phyloP scores from a whole-genome alignment of 2,329 filamentous ascomycete species.

The Aspergillus versicolor region DNA sequence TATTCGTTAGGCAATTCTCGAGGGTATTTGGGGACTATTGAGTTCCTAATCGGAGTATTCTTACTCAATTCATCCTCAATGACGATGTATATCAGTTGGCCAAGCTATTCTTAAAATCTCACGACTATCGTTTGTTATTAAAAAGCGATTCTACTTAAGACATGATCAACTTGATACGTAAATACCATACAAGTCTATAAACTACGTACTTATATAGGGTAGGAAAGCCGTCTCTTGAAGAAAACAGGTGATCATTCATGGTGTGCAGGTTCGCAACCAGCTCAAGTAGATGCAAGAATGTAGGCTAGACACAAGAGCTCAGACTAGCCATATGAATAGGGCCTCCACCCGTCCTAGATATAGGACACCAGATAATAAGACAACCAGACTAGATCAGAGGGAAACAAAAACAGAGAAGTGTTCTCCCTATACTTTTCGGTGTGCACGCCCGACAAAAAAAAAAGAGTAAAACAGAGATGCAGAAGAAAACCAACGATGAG shows the following conservation, averaged over 20 bases:
- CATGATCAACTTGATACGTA: background rate
- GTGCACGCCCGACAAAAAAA: constrained; percentile 11
- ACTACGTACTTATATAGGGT: background rate
- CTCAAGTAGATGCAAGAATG: constrained; percentile 11
- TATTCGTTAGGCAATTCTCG: constrained; percentile 55
- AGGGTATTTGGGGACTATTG: background rate
- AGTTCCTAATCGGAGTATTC: constrained; percentile 2
- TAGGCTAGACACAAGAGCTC: constrained; percentile 5
- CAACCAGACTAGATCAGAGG: constrained; percentile 12
- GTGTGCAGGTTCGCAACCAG: constrained; percentile 7
- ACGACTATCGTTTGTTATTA: background rate
- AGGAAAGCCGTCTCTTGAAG: background rate
- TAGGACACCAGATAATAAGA: constrained; percentile 11
- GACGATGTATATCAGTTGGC: background rate
- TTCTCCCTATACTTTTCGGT: constrained; percentile 15
- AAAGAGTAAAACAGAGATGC: constrained; percentile 6
- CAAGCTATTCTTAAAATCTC: constrained; percentile 5
- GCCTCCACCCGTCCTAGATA: background rate
- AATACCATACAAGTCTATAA: background rate
- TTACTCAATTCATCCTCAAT: constrained; percentile 1
- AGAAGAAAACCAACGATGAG: constrained; percentile 18
- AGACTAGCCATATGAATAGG: background rate
- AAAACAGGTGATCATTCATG: constrained; percentile 1
- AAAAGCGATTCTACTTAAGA: background rate
- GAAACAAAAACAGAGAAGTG: background rate